Base-by-base conservation (phyloP, 805 yeast species). In the Spathaspora boniae region DNA sequence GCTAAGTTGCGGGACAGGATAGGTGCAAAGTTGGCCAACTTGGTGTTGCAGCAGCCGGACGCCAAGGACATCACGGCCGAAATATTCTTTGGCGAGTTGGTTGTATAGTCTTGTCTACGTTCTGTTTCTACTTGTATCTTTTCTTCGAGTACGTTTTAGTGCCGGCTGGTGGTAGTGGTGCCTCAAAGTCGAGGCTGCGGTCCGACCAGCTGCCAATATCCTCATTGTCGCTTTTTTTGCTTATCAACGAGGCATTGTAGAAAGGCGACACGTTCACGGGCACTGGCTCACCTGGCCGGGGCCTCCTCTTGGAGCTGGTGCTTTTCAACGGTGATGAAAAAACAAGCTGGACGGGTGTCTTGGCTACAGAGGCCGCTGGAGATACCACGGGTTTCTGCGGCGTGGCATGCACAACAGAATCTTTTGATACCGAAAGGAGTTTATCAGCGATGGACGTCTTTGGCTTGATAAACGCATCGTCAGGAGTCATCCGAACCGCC, bases 81-180 rank as follows among this genome's bases (percentile, higher is more conserved):
- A 5, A 72, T 86, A 8, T 84, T 83, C 54, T 81, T 84, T 53
- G 95, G 91, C 6, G 89, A 82, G 47, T 30, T 56, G 4, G 45
- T 44, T 37, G 45, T 49, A 29, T 56, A 44, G 40, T 12, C 27
- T 14, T 16, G 25, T 25, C 15, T 12, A 9, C 36, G 39, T 38
- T 32, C 19, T 38, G 29, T 38, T 23, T 24, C 26, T 29, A 18
- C 32, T 21, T 24, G 23, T 26, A 27, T 25, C 32, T 36, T n/a
- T 28, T 33, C 27, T 31, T 35, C 5, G 34, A 35, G 26, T 29
- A 35, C 4, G 33, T 34, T 14, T 12, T 19, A 9, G 16, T 19
- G 24, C 29, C 17, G 28, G 27, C 16, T 12, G 24, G 17, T 20
- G 26, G n/a, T n/a, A n/a, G n/a, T n/a, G n/a, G n/a, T n/a, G n/a